These are phyloP conservation scores for Penicillium herquei DNA, from an alignment of 495 filamentous ascomycete genomes.

Conservation along the genomic window DNA sequence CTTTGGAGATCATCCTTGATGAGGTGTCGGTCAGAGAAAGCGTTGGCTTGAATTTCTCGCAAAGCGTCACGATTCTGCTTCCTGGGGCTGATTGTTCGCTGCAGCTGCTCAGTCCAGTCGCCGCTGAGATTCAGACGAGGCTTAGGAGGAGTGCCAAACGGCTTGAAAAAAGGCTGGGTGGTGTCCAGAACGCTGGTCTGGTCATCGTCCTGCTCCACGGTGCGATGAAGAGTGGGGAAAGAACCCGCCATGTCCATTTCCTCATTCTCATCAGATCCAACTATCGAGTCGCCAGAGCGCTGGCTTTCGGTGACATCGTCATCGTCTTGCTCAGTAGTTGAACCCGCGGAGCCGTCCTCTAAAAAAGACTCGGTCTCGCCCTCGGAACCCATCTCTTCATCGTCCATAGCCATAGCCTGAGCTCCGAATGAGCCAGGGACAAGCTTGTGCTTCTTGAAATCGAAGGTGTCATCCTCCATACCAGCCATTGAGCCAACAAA, in stretches of 20 bases:
- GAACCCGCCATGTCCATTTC: conserved; percentile 78
- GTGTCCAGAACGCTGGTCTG: conserved; percentile 47
- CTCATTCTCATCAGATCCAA: conserved; percentile 68
- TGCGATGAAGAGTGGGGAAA: conserved; percentile 62
- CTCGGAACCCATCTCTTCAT: conserved; percentile 42
- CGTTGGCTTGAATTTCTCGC: conserved; percentile 55
- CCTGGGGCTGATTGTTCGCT: conserved; percentile 85
- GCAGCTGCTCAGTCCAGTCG: conserved; percentile 89
- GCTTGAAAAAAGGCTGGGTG: conserved; percentile 35
- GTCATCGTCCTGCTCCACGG: conserved; percentile 61
- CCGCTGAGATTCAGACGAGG: conserved; percentile 54
- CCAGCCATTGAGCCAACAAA: conserved; percentile 49
- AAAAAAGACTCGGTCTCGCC: conserved; percentile 74
- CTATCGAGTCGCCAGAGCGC: conserved; percentile 61
- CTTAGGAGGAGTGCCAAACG: conserved; percentile 58
- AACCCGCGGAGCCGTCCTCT: conserved; percentile 83
- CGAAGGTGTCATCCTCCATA: conserved; percentile 75
- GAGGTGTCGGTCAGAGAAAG: conserved; percentile 43
- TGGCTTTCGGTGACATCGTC: conserved; percentile 56
- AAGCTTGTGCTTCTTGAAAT: conserved; percentile 69
- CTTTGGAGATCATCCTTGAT: conserved; percentile 36
- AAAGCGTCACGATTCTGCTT: conserved; percentile 76
- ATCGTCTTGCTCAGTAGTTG: conserved; percentile 61
- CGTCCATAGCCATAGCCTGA: conserved; percentile 52
- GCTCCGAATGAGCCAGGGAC: conserved; percentile 78